phyloP scores from a whole-genome alignment of 208 protist species.

The Lotmaria passim region DNA sequence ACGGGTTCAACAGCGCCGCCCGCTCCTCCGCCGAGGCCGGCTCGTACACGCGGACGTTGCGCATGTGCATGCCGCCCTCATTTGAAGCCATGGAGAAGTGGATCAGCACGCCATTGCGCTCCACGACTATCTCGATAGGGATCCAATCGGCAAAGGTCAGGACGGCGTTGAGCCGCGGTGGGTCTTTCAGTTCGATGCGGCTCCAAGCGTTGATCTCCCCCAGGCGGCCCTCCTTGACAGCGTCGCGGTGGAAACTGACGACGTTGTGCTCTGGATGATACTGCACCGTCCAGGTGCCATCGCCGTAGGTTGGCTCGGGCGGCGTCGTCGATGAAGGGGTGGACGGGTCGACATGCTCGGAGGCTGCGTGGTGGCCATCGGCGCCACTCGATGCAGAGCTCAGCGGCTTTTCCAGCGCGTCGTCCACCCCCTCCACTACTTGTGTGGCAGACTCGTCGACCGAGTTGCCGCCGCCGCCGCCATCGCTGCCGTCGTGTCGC shows the following conservation, averaged over 20 bases:
- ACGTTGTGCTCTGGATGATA: conserved; percentile 56
- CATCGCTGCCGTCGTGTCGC: background rate
- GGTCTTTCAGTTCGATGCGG: conserved; percentile 63
- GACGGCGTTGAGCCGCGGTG: conserved; percentile 58
- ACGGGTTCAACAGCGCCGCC: conserved; percentile 33
- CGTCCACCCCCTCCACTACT: background rate
- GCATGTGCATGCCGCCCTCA: conserved; percentile 87
- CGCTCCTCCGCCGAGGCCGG: conserved; percentile 20
- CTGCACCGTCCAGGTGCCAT: conserved; percentile 53
- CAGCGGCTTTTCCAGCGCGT: background rate
- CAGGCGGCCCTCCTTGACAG: conserved; percentile 38
- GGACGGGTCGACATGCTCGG: background rate
- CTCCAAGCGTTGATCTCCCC: conserved; percentile 66
- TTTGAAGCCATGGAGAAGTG: conserved; percentile 80
- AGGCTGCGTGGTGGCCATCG: background rate
- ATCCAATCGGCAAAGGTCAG: conserved; percentile 83
- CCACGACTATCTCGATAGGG: conserved; percentile 74
- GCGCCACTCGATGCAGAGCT: background rate
- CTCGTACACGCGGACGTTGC: conserved; percentile 84
- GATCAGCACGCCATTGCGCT: conserved; percentile 72
- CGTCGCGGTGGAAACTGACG: conserved; percentile 53
- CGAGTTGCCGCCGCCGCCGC: background rate
- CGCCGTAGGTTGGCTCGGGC: conserved; percentile 24
- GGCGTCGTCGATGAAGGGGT: background rate
- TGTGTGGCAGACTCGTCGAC: background rate